phyloP scores from a whole-genome alignment of 345 rosid species.

The Eucalyptus curtisii region DNA sequence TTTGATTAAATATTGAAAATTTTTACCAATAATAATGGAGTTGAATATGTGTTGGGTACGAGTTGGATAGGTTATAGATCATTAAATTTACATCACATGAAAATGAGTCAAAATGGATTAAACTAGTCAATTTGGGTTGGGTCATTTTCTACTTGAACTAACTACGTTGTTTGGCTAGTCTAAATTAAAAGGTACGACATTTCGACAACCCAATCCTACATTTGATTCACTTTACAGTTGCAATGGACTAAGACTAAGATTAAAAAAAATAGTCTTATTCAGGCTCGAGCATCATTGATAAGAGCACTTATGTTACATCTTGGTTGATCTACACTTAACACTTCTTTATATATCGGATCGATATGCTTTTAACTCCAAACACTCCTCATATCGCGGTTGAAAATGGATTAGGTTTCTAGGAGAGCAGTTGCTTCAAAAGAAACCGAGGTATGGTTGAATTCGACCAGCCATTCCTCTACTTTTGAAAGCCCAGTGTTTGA shows the following conservation, averaged over 20 bases:
- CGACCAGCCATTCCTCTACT: background rate
- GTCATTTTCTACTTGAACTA: background rate
- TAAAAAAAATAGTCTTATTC: background rate
- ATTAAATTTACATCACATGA: fast-evolving
- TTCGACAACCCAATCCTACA: background rate
- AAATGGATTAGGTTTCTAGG: background rate
- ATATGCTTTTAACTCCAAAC: background rate
- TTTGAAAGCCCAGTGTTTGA: background rate
- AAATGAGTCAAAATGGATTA: no score
- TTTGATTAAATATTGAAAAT: no score
- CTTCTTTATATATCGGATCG: background rate
- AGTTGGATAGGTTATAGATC: no score
- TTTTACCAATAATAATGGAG: no score
- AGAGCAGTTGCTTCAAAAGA: background rate
- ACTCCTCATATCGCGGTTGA: background rate
- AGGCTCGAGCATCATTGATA: background rate
- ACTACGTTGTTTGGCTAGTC: no score
- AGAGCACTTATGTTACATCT: background rate
- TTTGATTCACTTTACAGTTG: background rate
- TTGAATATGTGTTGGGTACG: background rate
- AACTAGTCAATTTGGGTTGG: fast-evolving
- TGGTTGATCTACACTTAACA: background rate
- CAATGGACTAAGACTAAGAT: background rate
- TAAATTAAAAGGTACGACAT: no score
- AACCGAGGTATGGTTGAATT: background rate